A percentile compares a stretch with the other conserved stretches of the same genome.
These are phyloP conservation scores for Rostrohypoxylon terebratum DNA, from an alignment of 495 filamentous ascomycete species.

Conservation along the genomic window DNA sequence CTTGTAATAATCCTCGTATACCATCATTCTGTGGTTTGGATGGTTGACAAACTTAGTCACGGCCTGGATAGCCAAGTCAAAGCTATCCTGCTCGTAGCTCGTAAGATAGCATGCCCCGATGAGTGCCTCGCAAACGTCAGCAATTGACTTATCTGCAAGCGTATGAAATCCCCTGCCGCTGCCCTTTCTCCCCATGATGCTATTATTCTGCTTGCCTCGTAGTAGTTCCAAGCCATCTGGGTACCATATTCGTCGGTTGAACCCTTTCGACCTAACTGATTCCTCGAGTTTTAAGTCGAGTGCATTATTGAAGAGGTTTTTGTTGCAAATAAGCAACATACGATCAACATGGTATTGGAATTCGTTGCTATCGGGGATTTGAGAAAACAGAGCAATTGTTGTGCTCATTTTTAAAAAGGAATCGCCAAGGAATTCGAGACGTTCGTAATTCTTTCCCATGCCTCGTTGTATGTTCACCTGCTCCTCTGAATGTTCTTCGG, in stretches of 20 bases:
- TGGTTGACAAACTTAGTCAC: conserved; percentile 80
- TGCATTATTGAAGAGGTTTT: conserved; percentile 84
- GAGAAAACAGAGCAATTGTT: conserved; percentile 82
- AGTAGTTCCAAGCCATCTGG: conserved; percentile 74
- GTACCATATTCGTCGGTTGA: conserved; percentile 85
- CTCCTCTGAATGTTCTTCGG: conserved; percentile 76
- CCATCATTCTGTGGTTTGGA: conserved; percentile 72
- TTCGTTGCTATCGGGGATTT: conserved; percentile 82
- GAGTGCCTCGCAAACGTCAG: conserved; percentile 96
- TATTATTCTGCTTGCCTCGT: conserved; percentile 56
- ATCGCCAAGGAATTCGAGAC: conserved; percentile 94
- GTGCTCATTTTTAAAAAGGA: conserved; percentile 97
- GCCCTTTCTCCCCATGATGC: conserved; percentile 53
- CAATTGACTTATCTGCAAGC: conserved; percentile 89
- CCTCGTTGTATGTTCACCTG: conserved; percentile 82
- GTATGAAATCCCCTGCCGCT: conserved; percentile 63
- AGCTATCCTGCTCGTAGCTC: conserved; percentile 64
- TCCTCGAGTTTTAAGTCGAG: conserved; percentile 74
- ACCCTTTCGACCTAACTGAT: conserved; percentile 84
- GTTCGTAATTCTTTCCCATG: conserved; percentile 97
- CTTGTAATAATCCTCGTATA: conserved; percentile 77
- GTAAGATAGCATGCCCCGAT: conserved; percentile 90
- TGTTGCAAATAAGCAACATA: conserved; percentile 93
- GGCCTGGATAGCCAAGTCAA: conserved; percentile 85
- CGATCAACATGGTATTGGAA: conserved; percentile 89